These are phyloP conservation scores for Centella asiatica DNA, from an alignment of 129 eudicot genomes.

Conservation along the genomic window DNA sequence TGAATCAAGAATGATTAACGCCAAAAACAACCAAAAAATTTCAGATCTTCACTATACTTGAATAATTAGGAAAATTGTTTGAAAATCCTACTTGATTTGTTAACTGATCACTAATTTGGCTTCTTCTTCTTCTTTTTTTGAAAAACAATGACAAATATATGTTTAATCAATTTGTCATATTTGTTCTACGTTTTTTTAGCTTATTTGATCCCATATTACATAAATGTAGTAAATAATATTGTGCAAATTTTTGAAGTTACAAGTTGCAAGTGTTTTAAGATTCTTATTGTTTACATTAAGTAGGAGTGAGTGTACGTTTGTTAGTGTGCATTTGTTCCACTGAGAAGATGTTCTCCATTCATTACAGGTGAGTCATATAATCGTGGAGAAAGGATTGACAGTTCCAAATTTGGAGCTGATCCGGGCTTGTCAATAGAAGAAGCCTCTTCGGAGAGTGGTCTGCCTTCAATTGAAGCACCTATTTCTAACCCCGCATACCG, in stretches of 20 bases:
- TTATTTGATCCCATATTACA: no score
- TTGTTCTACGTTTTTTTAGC: no score
- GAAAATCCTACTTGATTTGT: no score
- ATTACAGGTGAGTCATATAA: constrained; percentile 74
- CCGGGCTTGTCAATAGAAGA: constrained; percentile 62
- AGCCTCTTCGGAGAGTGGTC: constrained; percentile 25
- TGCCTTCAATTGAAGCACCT: constrained; percentile 24
- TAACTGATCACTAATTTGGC: no score
- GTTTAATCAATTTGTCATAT: no score
- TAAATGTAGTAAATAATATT: no score
- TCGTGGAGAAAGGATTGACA: constrained; percentile 83
- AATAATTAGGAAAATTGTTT: no score
- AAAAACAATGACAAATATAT: no score
- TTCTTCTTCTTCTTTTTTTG: no score
- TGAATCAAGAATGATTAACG: no score
- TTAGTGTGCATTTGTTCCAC: neutral
- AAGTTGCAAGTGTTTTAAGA: neutral
- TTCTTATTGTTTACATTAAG: neutral
- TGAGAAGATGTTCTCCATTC: neutral
- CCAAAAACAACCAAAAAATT: no score
- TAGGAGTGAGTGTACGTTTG: constrained; percentile 5
- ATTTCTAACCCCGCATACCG: constrained; percentile 53
- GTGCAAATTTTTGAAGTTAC: neutral
- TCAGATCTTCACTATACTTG: no score
- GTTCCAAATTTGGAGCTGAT: constrained; percentile 81